Evolutionary conservation across 352 stramenopile genomes (phyloP).

Genomic region (Globisporangium lucens): DNA sequence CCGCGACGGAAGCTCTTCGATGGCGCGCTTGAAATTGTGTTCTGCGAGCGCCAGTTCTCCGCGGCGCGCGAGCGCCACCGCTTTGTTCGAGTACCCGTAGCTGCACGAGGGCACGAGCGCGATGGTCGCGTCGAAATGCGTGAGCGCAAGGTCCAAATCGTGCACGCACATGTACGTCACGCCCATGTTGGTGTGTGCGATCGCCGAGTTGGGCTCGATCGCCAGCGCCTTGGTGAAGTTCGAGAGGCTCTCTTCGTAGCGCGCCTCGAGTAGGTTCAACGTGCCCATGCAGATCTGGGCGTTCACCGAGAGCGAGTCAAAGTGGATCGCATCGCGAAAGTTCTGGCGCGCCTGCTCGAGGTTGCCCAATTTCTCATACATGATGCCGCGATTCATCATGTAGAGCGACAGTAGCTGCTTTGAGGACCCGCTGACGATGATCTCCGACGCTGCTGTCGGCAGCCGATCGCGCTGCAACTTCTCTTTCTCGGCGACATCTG

Average conservation of each 20-base stretch:
- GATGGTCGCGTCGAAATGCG: constrained; percentile 55
- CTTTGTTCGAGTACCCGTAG: constrained; percentile 71
- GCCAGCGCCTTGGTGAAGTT: constrained; percentile 43
- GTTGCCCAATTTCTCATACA: constrained; percentile 53
- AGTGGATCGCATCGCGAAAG: constrained; percentile 62
- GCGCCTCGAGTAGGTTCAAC: constrained; percentile 38
- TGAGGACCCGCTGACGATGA: constrained; percentile 41
- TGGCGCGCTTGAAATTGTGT: constrained; percentile 57
- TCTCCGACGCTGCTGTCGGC: constrained; percentile 10
- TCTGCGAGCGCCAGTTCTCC: constrained; percentile 44
- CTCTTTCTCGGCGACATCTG: constrained; percentile 3
- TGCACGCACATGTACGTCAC: constrained; percentile 43
- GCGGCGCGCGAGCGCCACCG: constrained; percentile 37
- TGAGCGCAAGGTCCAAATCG: constrained; percentile 28
- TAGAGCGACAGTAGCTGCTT: constrained; percentile 70
- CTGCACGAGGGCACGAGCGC: constrained; percentile 47
- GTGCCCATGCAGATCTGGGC: constrained; percentile 64
- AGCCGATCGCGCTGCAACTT: background rate
- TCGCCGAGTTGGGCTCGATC: constrained; percentile 43
- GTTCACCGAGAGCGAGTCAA: constrained; percentile 57
- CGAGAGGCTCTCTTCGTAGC: constrained; percentile 30
- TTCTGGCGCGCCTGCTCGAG: constrained; percentile 48
- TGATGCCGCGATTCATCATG: constrained; percentile 66
- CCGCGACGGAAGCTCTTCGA: constrained; percentile 60
- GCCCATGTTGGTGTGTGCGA: constrained; percentile 62